Evolutionary conservation across 257 asterid species (phyloP).

Genomic region (Pogostemon cablin): DNA sequence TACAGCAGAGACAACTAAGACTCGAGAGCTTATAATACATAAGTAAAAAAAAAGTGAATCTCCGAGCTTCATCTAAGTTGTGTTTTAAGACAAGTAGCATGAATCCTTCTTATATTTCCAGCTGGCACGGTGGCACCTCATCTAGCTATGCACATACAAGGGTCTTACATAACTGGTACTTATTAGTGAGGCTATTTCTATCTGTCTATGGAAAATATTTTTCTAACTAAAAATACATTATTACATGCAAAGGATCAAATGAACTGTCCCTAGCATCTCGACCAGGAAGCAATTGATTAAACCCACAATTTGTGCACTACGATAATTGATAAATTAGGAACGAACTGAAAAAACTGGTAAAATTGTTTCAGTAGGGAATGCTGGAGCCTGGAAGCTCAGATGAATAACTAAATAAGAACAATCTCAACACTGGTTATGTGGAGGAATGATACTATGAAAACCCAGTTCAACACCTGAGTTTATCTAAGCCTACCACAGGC

Average conservation of each 20-base stretch:
- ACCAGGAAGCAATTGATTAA: not conserved
- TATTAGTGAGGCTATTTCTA: no score
- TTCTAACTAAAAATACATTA: not conserved
- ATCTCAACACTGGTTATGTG: not conserved
- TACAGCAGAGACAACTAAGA: no score
- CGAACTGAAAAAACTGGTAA: not conserved
- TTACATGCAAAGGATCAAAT: not conserved
- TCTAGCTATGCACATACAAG: no score
- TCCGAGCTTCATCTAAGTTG: not conserved
- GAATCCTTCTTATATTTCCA: not conserved
- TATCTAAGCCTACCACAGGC: not conserved
- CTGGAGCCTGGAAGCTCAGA: no score
- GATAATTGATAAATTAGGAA: not conserved
- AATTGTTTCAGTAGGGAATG: no score
- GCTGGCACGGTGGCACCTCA: no score
- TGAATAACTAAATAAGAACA: no score
- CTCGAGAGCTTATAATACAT: not conserved
- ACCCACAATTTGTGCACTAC: not conserved
- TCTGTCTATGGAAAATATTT: not conserved
- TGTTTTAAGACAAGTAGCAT: conserved; percentile 6
- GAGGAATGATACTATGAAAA: not conserved
- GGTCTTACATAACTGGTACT: no score
- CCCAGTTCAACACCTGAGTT: conserved; percentile 1
- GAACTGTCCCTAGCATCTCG: conserved; percentile 14
- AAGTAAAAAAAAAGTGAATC: not conserved